These are phyloP conservation scores for Eutypa lata DNA, from an alignment of 2,329 filamentous ascomycete species.

Conservation along the genomic window DNA sequence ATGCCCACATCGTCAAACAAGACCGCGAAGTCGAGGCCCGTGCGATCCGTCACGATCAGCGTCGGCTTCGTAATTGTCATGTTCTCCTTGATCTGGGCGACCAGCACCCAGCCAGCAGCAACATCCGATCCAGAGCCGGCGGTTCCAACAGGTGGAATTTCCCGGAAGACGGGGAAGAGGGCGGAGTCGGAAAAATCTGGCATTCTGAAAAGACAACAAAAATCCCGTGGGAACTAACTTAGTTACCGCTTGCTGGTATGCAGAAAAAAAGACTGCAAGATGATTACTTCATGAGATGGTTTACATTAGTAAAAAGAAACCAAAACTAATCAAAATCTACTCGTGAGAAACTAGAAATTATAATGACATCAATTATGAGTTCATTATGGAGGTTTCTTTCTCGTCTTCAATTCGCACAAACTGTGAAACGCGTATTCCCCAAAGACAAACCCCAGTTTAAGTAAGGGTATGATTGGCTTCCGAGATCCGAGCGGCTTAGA, in stretches of 20 bases:
- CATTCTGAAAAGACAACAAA: conserved; percentile 6
- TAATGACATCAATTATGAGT: not conserved
- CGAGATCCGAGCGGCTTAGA: no score
- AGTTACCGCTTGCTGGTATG: not conserved
- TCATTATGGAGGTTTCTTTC: not conserved
- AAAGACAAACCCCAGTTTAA: no score
- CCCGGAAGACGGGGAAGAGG: conserved; percentile 32
- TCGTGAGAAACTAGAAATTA: not conserved
- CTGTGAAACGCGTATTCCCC: no score
- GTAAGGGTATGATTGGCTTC: no score
- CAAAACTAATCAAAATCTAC: no score
- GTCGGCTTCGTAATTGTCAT: conserved; percentile 48
- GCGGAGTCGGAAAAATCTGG: conserved; percentile 31
- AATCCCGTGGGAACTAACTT: no score
- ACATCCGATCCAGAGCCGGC: not conserved
- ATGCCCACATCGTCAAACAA: conserved; percentile 40
- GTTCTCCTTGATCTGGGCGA: conserved; percentile 30
- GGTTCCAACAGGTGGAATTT: conserved; percentile 20
- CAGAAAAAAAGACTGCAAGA: not conserved
- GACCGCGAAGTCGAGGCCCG: conserved; percentile 39
- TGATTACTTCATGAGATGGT: no score
- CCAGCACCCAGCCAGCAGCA: conserved; percentile 24
- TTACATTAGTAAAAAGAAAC: no score
- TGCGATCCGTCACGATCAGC: conserved; percentile 40
- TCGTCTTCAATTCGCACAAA: no score